These are phyloP conservation scores for Salix exigua DNA, from an alignment of 345 rosid species.

Conservation along the genomic window DNA sequence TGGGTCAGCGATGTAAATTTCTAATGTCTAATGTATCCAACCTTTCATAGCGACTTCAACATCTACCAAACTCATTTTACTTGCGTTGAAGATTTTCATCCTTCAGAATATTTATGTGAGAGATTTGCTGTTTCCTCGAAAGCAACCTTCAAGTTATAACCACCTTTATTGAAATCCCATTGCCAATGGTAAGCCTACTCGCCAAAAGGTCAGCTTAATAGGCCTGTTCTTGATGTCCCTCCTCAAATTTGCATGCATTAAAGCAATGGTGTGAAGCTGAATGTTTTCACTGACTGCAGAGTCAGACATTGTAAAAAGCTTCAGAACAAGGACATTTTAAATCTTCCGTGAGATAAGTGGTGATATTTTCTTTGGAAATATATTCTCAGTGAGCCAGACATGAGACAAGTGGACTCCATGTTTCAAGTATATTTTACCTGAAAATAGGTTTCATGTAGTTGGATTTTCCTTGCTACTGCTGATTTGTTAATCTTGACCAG, in stretches of 20 bases:
- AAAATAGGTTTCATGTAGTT: too few relatives aligned
- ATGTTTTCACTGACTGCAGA: too few relatives aligned
- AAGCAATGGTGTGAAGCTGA: too few relatives aligned
- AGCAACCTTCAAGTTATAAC: not conserved
- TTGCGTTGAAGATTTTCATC: not conserved
- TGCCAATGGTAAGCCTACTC: not conserved
- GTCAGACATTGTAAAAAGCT: too few relatives aligned
- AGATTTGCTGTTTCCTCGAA: not conserved
- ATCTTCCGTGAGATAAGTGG: too few relatives aligned
- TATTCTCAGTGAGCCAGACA: too few relatives aligned
- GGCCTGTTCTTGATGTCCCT: not conserved
- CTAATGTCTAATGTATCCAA: not conserved
- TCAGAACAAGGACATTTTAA: too few relatives aligned
- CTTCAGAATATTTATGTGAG: not conserved
- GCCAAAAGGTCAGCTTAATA: not conserved
- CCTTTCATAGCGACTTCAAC: not conserved
- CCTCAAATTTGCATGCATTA: not conserved
- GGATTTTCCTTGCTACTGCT: too few relatives aligned
- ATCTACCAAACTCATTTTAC: not conserved
- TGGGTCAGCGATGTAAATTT: not conserved
- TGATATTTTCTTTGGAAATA: too few relatives aligned
- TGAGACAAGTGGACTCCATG: too few relatives aligned
- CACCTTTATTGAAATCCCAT: not conserved
- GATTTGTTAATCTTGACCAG: too few relatives aligned
- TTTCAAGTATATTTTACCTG: too few relatives aligned